Base-by-base conservation (phyloP, 805 yeast species). In the Candida ortonii region DNA sequence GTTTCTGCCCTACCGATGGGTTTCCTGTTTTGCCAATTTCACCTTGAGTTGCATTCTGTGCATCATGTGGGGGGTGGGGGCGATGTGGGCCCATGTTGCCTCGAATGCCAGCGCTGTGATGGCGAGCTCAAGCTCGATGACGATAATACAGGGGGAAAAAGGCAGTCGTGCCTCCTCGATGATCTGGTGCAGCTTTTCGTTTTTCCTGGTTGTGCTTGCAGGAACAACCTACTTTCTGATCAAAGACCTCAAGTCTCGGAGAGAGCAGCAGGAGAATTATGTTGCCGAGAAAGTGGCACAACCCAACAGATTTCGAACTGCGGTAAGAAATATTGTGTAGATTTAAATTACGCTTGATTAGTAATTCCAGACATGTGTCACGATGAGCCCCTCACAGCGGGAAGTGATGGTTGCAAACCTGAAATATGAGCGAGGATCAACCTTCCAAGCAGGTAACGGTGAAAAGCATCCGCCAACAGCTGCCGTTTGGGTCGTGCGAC, bases 81-180 rank as follows among this genome's bases (percentile, higher is more conserved):
- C 84, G 1, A 77, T 79, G 73, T 70, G 83, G 64, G 70, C 70
- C 31, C 78, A 76, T 46, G 76, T 78, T 32, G 81, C 82, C 0
- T 65, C 68, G 0, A 61, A 61, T 23, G 59, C 79, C 3, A 67
- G 73, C 4, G 46, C 51, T 6, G 45, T 52, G n/a, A 49, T 78
- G 20, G 65, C 75, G 1, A 67, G 69, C 3, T 55, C 63, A 1
- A 67, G 81, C 9, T 73, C 81, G 13, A 65, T 78, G 71, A 59
- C 65, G 0, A 64, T 73, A 9, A 52, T 80, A 0, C 37, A 51
- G 9, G 74, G 71, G 1, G 44, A 52, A 12, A 52, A 52, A 7
- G 86, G 86, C 4, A 46, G 38, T 1, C 66, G 78, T 40, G 80
- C 84, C 0, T 67, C 68, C 16, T 68, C 76, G 0, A 67, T 80